Conservation (phyloP, 768 basidiomycete species). For the Lactifluus piperatus region DNA sequence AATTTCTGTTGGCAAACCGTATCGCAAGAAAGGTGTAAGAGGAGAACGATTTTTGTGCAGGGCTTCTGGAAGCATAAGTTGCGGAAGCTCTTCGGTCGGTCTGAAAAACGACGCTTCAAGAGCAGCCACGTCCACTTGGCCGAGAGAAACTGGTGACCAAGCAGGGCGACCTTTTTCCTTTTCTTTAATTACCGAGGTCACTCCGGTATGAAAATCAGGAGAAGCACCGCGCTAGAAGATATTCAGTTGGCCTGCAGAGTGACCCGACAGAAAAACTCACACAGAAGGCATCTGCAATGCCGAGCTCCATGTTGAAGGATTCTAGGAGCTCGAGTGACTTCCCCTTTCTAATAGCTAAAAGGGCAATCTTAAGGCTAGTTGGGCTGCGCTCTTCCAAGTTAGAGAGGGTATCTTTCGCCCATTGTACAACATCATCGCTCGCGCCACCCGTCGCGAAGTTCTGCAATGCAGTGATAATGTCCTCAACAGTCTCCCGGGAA, state of each 20-base stretch:
- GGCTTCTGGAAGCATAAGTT: conserved; percentile 23
- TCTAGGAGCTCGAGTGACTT: conserved; percentile 50
- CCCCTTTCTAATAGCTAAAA: conserved; percentile 71
- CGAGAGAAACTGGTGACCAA: conserved; percentile 63
- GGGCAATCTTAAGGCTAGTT: conserved; percentile 86
- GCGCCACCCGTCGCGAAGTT: conserved; percentile 32
- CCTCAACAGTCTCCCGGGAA: conserved; percentile 55
- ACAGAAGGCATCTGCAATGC: conserved; percentile 82
- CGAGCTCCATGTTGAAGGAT: conserved; percentile 76
- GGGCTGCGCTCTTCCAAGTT: conserved; percentile 69
- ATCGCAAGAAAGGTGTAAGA: conserved; percentile 26
- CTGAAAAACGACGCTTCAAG: conserved; percentile 62
- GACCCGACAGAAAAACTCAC: conserved; percentile 40
- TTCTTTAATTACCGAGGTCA: conserved; percentile 56
- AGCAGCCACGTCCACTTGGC: conserved; percentile 46
- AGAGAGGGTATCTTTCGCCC: conserved; percentile 67
- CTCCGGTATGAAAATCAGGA: conserved; percentile 77
- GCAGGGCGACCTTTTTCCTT: conserved; percentile 44
- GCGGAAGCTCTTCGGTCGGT: conserved; percentile 32
- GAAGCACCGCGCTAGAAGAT: conserved; percentile 55
- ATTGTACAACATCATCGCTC: conserved; percentile 44
- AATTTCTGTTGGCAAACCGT: conserved; percentile 69
- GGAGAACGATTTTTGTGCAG: conserved; percentile 22
- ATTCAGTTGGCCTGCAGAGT: not conserved
- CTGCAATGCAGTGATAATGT: conserved; percentile 52